Conservation (phyloP, 331 rosid genomes). For the Spiraea crenata region DNA sequence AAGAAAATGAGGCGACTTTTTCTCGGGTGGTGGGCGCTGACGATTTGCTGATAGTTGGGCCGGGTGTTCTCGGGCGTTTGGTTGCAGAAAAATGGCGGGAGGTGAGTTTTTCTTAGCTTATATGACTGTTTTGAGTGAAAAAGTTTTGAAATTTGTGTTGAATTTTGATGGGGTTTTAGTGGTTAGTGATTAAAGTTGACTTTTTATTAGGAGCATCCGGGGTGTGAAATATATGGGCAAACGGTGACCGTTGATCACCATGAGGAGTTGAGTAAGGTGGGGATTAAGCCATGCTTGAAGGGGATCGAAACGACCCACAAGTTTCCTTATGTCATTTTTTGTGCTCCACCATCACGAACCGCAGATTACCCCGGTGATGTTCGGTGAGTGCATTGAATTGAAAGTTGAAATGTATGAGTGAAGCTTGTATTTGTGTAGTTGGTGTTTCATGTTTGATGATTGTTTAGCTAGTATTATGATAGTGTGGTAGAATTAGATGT, state of each 20-base stretch:
- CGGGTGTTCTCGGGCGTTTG: conserved; percentile 85
- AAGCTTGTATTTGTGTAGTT: background rate
- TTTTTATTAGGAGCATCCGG: conserved; percentile 57
- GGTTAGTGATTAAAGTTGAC: background rate
- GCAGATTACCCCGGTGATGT: conserved; percentile 64
- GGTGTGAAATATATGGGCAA: conserved; percentile 70
- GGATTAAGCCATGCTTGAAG: conserved; percentile 66
- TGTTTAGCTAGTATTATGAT: background rate
- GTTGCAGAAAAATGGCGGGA: conserved; percentile 77
- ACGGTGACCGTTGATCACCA: conserved; percentile 74
- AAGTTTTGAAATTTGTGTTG: background rate
- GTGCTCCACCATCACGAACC: conserved; percentile 79
- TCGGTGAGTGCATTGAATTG: conserved; percentile 39
- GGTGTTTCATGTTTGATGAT: background rate
- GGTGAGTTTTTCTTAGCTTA: conserved; percentile 34
- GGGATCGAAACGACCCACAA: conserved; percentile 35
- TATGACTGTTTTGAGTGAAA: too few relatives aligned
- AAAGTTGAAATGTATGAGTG: background rate
- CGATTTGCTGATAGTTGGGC: conserved; percentile 74
- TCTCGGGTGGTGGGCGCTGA: conserved; percentile 42
- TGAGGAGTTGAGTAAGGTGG: conserved; percentile 58
- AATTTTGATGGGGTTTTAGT: background rate
- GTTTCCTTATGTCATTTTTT: conserved; percentile 73
- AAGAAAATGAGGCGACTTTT: conserved; percentile 38
- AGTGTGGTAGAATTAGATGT: conserved; percentile 1